Base-by-base conservation (phyloP, 129 eudicot species). In the Artemisia tridentata region DNA sequence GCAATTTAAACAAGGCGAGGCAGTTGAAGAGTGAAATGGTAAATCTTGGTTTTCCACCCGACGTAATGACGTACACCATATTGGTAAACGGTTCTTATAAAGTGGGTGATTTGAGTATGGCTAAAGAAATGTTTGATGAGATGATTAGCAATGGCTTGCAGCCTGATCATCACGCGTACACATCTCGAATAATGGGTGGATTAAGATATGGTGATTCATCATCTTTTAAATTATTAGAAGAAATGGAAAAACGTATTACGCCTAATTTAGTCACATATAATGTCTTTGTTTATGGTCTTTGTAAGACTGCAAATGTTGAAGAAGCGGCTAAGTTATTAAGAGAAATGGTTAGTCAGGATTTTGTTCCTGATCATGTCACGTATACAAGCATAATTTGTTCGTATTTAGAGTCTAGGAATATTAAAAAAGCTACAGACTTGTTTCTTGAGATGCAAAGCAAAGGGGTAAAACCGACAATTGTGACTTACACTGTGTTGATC, bases 371-470 rank as follows among this genome's bases (percentile, higher is more conserved):
- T 70, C 90, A 78, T 41, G 71, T 88, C n/a, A 85, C 91, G 0
- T 88, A 85, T 63, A 88, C 91, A 10, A 78, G 88, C 80, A 80
- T 85, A 3, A 88, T 88, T 69, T 88, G 85, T 55, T 83, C 83
- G 50, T 65, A 88, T 73, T 68, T 88, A 66, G 74, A 80, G 75
- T 29, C 19, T 46, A 88, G 86, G 52, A 47, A 85, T 57, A 83
- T 85, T 67, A 74, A 72, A 56, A 70, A 72, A 69, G 91, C 95
- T 21, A 64, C 74, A 52, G 88, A 80, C 47, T 80, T 78, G 81
- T 85, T 85, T 58, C 2, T 49, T 7, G 80, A 80, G 55, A 88
- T 85, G 95, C 79, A 75, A 62, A 78, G 75, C 68, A 75, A 75
- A 80, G 86, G 88, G 57, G 72, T 85, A 50, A 70, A 48, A n/a